Base-by-base conservation (phyloP, 2,329 filamentous ascomycete genomes). In the Verruconis gallopava region DNA sequence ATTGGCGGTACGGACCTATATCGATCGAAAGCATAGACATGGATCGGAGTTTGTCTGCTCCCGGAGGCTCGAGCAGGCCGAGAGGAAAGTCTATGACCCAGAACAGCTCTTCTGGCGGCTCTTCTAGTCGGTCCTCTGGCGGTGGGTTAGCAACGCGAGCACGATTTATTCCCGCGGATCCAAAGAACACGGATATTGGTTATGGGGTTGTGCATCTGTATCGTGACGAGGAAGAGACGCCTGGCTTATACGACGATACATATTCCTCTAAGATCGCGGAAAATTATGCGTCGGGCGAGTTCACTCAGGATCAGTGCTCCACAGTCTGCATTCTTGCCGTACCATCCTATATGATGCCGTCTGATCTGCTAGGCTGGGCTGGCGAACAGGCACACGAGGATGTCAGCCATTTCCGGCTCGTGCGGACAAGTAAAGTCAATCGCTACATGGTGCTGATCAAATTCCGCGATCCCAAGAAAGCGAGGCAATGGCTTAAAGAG, bases 171-270 rank as follows among this genome's bases (percentile, higher is more conserved):
- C 78, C 82, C 1, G 68, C 89, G 1, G 73, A 80, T 43, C 73
- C 77, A 13, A 69, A 72, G 46, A 76, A 81, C 42, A 85, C 85
- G 1, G 81, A 93, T 46, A 70, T 86, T 1, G 84, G 85, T 33
- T 95, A 85, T 81, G 91, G 91, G 1, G 77, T 96, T 12, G 86
- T 98, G 2, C 91, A 95, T 58, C 72, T 98, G 20, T 98, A 95
- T 58, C 76, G 88, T 6, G 89, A 96, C 59, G 75, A 74, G 2
- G 75, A 85, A 45, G 83, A 93, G 58, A 80, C 79, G 1, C 67
- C 75, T 1, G 72, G 67, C 11, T 63, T 85, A 11, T 67, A 74
- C 44, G 65, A 71, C 35, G 44, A 48, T 14, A 38, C 51, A 38
- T 52, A 57, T 35, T 49, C 53, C 33, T 55, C 57, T 33, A 51